A percentile compares a stretch with the other conserved stretches of the same genome.
These are phyloP conservation scores for Apiotrichum brassicae DNA, from an alignment of 1,284 basidiomycete genomes.

Conservation along the genomic window DNA sequence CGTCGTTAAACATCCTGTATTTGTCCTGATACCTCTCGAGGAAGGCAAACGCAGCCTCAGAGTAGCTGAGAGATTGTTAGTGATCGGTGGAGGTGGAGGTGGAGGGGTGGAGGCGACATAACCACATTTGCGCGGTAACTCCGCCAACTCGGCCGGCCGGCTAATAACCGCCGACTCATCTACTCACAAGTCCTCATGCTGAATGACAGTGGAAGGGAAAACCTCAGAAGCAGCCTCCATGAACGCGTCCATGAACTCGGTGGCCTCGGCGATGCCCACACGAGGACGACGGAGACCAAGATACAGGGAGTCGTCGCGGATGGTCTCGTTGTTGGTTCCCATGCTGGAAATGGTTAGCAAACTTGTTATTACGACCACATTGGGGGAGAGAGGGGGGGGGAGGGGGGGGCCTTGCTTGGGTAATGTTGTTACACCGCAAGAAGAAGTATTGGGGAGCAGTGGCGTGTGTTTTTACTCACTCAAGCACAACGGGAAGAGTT, in stretches of 20 bases:
- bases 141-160: too few species aligned
- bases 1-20: slow-evolving; percentile 84
- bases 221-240: slow-evolving; percentile 69
- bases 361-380: neutral
- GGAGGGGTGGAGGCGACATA: too few species aligned
- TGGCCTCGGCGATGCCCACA: slow-evolving; percentile 55
- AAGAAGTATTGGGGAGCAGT: too few species aligned
- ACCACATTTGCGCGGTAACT: too few species aligned
- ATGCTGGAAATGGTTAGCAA: slow-evolving; percentile 45
- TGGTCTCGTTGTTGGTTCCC: slow-evolving; percentile 78
- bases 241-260: slow-evolving; percentile 86
- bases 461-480: slow-evolving; percentile 34
- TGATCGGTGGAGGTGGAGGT: too few species aligned
- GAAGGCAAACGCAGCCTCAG: slow-evolving; percentile 78
- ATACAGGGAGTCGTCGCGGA: slow-evolving; percentile 82
- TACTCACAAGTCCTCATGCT: slow-evolving; percentile 76
- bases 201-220: slow-evolving; percentile 75
- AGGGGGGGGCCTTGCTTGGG: too few species aligned
- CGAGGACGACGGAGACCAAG: slow-evolving; percentile 73
- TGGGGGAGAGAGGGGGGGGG: too few species aligned
- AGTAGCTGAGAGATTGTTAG: slow-evolving; percentile 48
- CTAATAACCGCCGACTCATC: neutral
- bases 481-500: slow-evolving; percentile 70
- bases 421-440: too few species aligned
- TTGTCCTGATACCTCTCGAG: slow-evolving; percentile 65